Evolutionary conservation across 106 monocot genomes (phyloP).

Genomic region (Ottelia alismoides): DNA sequence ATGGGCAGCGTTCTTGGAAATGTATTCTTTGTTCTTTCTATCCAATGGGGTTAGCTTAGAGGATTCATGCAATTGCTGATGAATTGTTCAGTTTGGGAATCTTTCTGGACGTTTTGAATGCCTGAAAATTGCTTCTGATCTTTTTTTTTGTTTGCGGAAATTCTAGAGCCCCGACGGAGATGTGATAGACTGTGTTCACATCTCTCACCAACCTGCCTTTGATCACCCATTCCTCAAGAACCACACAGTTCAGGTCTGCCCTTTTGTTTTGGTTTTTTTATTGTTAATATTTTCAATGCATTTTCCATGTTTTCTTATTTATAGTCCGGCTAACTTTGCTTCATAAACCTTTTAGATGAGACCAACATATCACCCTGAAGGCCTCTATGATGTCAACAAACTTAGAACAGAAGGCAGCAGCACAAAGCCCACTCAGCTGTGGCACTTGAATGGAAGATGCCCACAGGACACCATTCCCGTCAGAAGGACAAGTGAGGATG

Average conservation of each 20-base stretch:
- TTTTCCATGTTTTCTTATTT: not conserved
- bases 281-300: not conserved
- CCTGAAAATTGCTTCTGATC: conserved; percentile 6
- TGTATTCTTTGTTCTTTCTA: no score
- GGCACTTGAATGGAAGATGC: conserved; percentile 10
- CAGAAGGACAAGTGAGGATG: conserved; percentile 6
- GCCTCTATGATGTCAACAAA: not conserved
- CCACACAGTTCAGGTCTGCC: no score
- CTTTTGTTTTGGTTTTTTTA: not conserved
- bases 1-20: no score
- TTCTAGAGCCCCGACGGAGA: no score
- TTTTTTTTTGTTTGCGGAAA: no score
- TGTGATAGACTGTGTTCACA: no score
- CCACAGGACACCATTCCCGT: conserved; percentile 9
- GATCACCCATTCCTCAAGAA: no score
- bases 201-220: no score
- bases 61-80: no score
- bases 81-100: not conserved
- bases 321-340: not conserved
- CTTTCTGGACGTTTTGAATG: conserved; percentile 1
- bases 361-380: conserved; percentile 6
- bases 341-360: no score
- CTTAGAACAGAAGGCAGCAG: not conserved
- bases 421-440: conserved; percentile 1
- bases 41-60: no score